These are phyloP conservation scores for Pisolithus albus DNA, from an alignment of 768 basidiomycete species.

Conservation along the genomic window DNA sequence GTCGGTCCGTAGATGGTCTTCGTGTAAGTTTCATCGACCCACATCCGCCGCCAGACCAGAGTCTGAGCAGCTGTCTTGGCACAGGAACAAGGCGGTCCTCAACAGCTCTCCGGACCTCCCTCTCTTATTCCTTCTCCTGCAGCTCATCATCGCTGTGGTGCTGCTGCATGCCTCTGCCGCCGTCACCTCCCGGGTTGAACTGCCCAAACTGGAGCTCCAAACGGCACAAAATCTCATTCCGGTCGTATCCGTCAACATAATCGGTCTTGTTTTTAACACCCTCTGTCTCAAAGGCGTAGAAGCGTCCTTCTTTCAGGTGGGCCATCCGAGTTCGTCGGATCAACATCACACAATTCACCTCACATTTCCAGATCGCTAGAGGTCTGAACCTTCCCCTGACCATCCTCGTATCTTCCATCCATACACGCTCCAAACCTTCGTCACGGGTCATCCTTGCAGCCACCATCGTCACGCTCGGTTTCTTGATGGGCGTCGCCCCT, in stretches of 20 bases:
- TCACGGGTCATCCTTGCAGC: constrained; percentile 52
- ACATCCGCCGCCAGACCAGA: background rate
- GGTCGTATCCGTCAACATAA: constrained; percentile 62
- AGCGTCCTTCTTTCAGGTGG: constrained; percentile 74
- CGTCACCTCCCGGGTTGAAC: constrained; percentile 43
- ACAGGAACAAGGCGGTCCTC: constrained; percentile 71
- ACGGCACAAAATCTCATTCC: constrained; percentile 54
- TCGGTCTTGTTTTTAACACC: constrained; percentile 73
- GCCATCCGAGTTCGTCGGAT: no score
- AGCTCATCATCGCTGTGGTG: constrained; percentile 62
- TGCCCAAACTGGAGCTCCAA: constrained; percentile 48
- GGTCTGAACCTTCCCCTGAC: constrained; percentile 81
- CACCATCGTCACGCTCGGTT: constrained; percentile 61
- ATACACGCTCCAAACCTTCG: constrained; percentile 50
- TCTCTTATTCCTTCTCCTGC: constrained; percentile 58
- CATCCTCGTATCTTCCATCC: constrained; percentile 59
- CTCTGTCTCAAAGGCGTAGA: constrained; percentile 74
- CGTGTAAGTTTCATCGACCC: constrained; percentile 28
- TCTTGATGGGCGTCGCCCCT: constrained; percentile 70
- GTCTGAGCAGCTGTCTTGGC: no score
- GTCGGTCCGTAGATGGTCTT: constrained; percentile 39
- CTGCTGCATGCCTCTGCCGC: constrained; percentile 52
- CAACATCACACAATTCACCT: background rate
- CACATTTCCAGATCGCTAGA: constrained; percentile 58
- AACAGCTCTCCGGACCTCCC: constrained; percentile 61